A percentile compares a stretch with the other conserved stretches of the same genome.
Evolutionary conservation across 1,284 basidiomycete genomes (phyloP).

Genomic region (Fomes fomentarius): DNA sequence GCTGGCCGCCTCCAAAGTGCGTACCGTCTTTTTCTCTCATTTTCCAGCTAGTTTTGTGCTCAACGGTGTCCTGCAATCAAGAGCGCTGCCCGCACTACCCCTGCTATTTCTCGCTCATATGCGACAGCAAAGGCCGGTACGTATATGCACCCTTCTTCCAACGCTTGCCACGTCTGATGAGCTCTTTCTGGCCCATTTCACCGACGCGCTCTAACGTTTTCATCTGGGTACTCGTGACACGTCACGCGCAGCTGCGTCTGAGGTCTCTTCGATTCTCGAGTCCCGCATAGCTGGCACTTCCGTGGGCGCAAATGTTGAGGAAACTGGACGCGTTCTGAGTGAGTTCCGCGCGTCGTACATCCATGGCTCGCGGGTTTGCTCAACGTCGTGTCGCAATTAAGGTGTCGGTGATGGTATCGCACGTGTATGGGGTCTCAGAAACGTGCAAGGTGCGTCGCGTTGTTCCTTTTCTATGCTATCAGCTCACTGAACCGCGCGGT

Average conservation of each 20-base stretch:
- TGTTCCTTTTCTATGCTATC: background rate
- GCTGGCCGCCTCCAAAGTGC: slow-evolving; percentile 69
- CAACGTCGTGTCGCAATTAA: slow-evolving; percentile 37
- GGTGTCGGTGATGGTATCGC: slow-evolving; percentile 99
- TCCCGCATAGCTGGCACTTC: slow-evolving; percentile 94
- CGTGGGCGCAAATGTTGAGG: slow-evolving; percentile 93
- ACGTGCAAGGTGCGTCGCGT: slow-evolving; percentile 80
- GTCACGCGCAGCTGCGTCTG: slow-evolving; percentile 85
- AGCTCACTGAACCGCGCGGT: slow-evolving; percentile 20
- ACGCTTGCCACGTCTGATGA: slow-evolving; percentile 27
- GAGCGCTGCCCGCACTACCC: slow-evolving; percentile 50
- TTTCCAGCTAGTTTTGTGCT: slow-evolving; percentile 27
- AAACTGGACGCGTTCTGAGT: slow-evolving; percentile 99
- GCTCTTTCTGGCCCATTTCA: slow-evolving; percentile 24
- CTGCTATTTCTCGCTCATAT: slow-evolving; percentile 78
- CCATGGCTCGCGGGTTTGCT: background rate
- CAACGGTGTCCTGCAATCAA: slow-evolving; percentile 37
- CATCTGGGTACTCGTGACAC: slow-evolving; percentile 40
- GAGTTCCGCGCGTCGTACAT: slow-evolving; percentile 38
- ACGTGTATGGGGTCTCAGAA: slow-evolving; percentile 94
- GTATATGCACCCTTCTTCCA: slow-evolving; percentile 35
- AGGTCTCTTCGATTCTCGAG: slow-evolving; percentile 99
- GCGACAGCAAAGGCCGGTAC: slow-evolving; percentile 97
- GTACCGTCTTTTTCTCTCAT: slow-evolving; percentile 26
- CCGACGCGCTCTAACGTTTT: slow-evolving; percentile 17